Evolutionary conservation across 192 early-diverging fungal species (phyloP).

Genomic region (Entomortierella beljakovae): DNA sequence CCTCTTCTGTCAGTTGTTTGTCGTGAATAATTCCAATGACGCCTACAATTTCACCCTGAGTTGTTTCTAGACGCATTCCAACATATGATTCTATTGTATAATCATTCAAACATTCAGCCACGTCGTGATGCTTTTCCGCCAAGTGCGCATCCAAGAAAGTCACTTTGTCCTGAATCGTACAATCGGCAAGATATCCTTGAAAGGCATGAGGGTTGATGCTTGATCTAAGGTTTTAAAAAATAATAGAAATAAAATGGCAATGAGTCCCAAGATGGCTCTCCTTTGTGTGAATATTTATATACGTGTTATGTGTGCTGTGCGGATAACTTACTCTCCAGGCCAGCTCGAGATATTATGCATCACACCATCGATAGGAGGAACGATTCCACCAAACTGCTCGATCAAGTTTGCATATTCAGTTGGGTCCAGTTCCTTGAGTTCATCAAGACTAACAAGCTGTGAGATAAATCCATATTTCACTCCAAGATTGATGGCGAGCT

Average conservation of each 20-base stretch:
- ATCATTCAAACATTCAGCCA: conserved; percentile 37
- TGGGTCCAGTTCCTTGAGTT: conserved; percentile 52
- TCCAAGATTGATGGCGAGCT: conserved; percentile 29
- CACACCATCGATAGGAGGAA: conserved; percentile 46
- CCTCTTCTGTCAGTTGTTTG: conserved; percentile 38
- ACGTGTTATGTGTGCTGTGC: too few relatives aligned
- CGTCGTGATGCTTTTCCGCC: conserved; percentile 24
- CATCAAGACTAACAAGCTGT: conserved; percentile 44
- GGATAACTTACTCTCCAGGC: conserved; percentile 49
- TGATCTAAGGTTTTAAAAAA: conserved; percentile 4
- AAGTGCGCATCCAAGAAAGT: conserved; percentile 31
- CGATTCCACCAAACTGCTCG: conserved; percentile 40
- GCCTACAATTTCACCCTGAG: conserved; percentile 50
- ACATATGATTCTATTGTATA: conserved; percentile 50
- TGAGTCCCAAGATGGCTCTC: too few relatives aligned
- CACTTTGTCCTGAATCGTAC: conserved; percentile 45
- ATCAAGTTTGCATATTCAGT: conserved; percentile 47
- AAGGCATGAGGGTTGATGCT: conserved; percentile 50
- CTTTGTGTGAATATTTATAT: too few relatives aligned
- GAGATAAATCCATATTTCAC: conserved; percentile 53
- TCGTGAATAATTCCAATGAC: conserved; percentile 56
- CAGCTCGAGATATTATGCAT: conserved; percentile 54
- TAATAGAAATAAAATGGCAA: neutral
- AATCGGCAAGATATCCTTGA: conserved; percentile 49
- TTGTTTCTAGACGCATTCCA: conserved; percentile 53